Evolutionary conservation across 2,329 filamentous ascomycete genomes (phyloP).

Genomic region (Fusarium heterosporum): DNA sequence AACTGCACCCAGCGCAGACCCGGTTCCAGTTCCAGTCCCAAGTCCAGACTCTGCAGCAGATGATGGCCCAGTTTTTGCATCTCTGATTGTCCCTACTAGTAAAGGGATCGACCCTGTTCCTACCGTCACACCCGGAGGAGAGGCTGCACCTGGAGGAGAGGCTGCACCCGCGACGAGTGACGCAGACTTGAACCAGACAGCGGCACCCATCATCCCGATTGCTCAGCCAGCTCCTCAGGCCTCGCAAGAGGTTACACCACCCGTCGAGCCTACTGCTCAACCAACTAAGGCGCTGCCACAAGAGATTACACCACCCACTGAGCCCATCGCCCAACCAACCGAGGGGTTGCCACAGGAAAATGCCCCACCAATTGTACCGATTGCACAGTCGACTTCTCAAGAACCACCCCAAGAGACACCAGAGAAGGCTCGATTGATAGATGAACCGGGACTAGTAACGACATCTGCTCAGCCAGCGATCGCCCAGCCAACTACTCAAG

Average conservation of each 20-base stretch:
- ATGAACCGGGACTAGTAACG: not conserved
- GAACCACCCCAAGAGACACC: not conserved
- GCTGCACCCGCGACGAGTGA: conserved; percentile 7
- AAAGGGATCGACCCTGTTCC: conserved; percentile 16
- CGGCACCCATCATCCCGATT: conserved; percentile 3
- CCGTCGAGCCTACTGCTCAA: not conserved
- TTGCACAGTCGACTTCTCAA: not conserved
- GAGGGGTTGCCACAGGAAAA: not conserved
- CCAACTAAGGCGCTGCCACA: conserved; percentile 9
- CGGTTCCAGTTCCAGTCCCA: conserved; percentile 16
- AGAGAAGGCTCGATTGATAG: not conserved
- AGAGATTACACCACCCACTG: conserved; percentile 15
- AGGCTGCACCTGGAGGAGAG: conserved; percentile 21
- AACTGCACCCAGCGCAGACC: conserved; percentile 19
- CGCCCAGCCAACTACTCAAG: conserved; percentile 2
- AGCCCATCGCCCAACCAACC: conserved; percentile 12
- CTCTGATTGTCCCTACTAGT: conserved; percentile 26
- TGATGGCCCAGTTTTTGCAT: conserved; percentile 34
- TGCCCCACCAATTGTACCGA: not conserved
- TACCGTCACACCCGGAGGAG: conserved; percentile 22
- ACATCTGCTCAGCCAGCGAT: not conserved
- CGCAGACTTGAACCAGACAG: conserved; percentile 15
- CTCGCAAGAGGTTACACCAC: not conserved
- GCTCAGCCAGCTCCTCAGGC: conserved; percentile 22
- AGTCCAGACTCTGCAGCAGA: conserved; percentile 12